Percentiles rank a stretch among this genome's conserved stretches.
phyloP scores from a whole-genome alignment of 805 yeast species.

The Maudiozyma saulgeensis region DNA sequence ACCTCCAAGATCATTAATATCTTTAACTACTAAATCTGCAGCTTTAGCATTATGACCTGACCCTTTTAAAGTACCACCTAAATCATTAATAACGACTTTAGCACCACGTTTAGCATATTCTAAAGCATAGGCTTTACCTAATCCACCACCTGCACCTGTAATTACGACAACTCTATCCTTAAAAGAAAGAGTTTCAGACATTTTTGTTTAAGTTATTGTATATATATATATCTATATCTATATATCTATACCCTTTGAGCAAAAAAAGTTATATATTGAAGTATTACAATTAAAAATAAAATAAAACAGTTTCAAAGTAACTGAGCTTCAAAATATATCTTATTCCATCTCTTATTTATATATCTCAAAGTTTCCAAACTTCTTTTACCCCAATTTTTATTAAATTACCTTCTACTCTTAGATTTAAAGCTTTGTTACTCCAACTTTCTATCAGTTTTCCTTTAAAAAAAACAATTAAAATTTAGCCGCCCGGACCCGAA shows the following conservation, averaged over 20 bases:
- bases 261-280: too few species aligned
- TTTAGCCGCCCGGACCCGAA: not conserved
- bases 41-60: constrained; percentile 60
- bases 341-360: not conserved
- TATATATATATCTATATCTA: too few species aligned
- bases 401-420: too few species aligned
- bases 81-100: constrained; percentile 87
- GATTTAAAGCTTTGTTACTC: too few species aligned
- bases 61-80: constrained; percentile 78
- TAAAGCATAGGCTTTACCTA: constrained; percentile 80
- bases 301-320: too few species aligned
- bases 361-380: not conserved
- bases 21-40: constrained; percentile 84
- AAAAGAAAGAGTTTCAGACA: constrained; percentile 34
- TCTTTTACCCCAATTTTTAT: too few species aligned
- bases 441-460: not conserved
- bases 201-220: not conserved
- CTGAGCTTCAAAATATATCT: too few species aligned
- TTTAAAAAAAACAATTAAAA: not conserved
- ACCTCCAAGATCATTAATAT: constrained; percentile 67
- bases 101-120: constrained; percentile 89
- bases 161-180: constrained; percentile 83
- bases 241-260: not conserved
- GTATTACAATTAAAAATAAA: too few species aligned
- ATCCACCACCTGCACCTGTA: constrained; percentile 97